Evolutionary conservation across 108 stramenopile species (phyloP), one percentile per base, ranked within the genome.

Genomic region (Cyclotella kingstonii): DNA sequence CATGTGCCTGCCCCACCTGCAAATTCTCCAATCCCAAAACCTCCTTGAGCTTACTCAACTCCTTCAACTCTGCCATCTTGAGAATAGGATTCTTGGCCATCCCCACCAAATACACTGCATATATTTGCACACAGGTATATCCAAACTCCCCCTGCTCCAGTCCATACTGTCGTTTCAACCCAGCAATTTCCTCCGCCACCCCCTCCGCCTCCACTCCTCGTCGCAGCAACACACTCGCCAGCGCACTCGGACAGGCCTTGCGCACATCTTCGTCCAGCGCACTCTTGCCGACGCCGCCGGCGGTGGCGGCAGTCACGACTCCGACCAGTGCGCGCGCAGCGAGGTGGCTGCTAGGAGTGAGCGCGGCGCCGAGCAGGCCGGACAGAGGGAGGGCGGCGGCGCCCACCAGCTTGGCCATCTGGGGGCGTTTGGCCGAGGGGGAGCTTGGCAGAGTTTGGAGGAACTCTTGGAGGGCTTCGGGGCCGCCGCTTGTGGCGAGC

Each of bases 1-100:
- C 80, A 56, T 86, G 83, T 10, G 85, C 89, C 70, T 82, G 81
- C n/a, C 93, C 93, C n/a, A 88, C 81, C 42, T 56, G 47, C 60
- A 88, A 51, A 61, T 94, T 90, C 23, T 80, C 60, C 60, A 93
- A 44, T 9, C 69, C 36, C 33, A 93, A 36, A 4, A 77, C 81
- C 6, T 44, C 35, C 46, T 68, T 73, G 18, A 93, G 47, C 15
- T 60, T 51, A 23, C 60, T 60, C 58, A 93, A 57, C 53, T 93
- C 91, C 66, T 87, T 86, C 27, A 85, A 40, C 58, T 93, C 91
- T 41, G 73, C 61, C 25, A 81, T 85, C 45, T 87, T 86, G 12
- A 58, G 35, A 29, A 71, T 52, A 31, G 88, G 78, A 46, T 73
- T 77, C 60, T 86, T 86, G 51, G 87, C 83, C 87, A 93, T 87